Base-by-base conservation (phyloP, 1,139 yeast species). In the Geotrichum carabidarum region DNA sequence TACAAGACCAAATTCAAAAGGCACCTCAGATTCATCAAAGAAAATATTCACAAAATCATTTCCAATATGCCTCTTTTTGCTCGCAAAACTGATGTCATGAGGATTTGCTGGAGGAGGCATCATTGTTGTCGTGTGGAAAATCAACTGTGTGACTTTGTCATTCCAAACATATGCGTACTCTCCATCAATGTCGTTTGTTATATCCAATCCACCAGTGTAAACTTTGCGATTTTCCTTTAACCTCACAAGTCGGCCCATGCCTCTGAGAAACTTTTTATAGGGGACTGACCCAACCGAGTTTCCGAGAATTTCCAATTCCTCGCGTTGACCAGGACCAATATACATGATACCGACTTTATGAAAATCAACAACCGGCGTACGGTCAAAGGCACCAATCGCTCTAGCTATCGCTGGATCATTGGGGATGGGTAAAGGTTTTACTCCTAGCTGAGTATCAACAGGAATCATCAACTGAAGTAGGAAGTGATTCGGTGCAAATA, bases 31-130 rank as follows among this genome's bases (percentile, higher is more conserved):
- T 62, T 88, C 95, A 65, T 88, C 89, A 70, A 81, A 89, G 67
- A 78, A 88, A 44, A 88, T 80, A 64, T 86, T 86, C 54, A 89
- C 94, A 67, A 83, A 83, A 66, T 88, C 81, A 70, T 89, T 89
- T 4, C 96, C 96, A 61, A 89, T 85, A 65, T 89, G 96, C 54
- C 93, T 72, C 68, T 89, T 89, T 68, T 88, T 89, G 65, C 77
- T 69, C 15, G 85, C 79, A 50, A 72, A 72, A 27, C 70, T 69
- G 17, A 69, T 67, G 61, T 82, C 84, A 38, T 72, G 72, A 6
- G 71, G 72, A 50, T 68, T 65, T 2, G 61, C 62, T n/a, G 65
- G 68, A 52, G 75, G 72, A 1, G 86, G 84, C 95, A 89, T 89
- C 78, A 89, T 71, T 0, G 95, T 86, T 1, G 90, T 83, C 2